A percentile compares a stretch with the other conserved stretches of the same genome.
Conservation (phyloP, 2,329 filamentous ascomycete species). For the Kalaharituber pfeilii region DNA sequence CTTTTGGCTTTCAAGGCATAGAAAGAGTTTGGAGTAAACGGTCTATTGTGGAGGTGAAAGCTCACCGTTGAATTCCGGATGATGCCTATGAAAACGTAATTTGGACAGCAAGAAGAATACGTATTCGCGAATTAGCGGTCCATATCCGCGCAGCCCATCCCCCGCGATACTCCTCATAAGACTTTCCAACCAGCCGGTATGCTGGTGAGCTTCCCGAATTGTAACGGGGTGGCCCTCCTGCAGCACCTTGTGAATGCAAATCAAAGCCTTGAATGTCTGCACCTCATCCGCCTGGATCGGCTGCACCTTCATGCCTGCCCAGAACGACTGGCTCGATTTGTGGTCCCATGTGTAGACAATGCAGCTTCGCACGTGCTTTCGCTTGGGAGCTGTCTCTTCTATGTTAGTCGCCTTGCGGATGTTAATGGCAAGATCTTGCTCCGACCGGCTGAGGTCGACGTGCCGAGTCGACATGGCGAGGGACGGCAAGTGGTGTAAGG, state of each 20-base stretch:
- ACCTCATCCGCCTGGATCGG: conserved; percentile 97
- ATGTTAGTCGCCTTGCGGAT: conserved; percentile 50
- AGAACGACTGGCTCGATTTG: conserved; percentile 86
- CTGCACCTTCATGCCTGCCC: conserved; percentile 98
- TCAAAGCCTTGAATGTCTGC: conserved; percentile 96
- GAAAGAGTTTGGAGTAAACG: too few species aligned
- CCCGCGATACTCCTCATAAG: conserved; percentile 66
- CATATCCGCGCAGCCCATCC: conserved; percentile 74
- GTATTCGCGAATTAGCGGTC: conserved; percentile 85
- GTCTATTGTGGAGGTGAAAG: background rate
- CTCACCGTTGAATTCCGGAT: conserved; percentile 86
- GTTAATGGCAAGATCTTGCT: conserved; percentile 48
- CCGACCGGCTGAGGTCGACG: conserved; percentile 33
- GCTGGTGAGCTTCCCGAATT: conserved; percentile 71
- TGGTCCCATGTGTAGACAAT: conserved; percentile 99
- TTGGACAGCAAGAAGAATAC: conserved; percentile 90
- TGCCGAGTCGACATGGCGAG: background rate
- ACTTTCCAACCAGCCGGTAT: conserved; percentile 83
- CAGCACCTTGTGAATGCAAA: conserved; percentile 91
- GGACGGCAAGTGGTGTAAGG: background rate
- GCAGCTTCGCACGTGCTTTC: conserved; percentile 93
- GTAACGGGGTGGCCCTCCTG: conserved; percentile 88
- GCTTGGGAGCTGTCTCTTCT: conserved; percentile 52
- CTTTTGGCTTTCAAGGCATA: too few species aligned
- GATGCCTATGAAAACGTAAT: conserved; percentile 87